Base-by-base conservation (phyloP, 208 protist genomes). In the Trypanosoma congolense region DNA sequence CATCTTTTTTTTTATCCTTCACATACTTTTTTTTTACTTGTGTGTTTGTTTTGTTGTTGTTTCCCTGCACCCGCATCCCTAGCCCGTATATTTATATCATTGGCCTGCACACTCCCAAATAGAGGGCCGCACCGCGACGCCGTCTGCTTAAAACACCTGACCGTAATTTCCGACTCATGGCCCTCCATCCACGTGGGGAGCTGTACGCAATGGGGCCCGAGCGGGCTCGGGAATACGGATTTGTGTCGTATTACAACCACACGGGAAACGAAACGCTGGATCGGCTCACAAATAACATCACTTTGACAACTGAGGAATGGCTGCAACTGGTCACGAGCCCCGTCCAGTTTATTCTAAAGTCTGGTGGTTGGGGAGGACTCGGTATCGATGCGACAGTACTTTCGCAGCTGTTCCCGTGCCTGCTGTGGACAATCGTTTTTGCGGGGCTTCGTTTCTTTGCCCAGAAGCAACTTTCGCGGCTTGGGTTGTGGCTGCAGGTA, bases 401-500 rank as follows among this genome's bases (percentile, higher is more conserved):
- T 3, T 38, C 40, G 12, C 24, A 48, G 14, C 51, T 83, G 30
- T 25, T 48, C 24, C 78, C 78, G 1, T 21, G 54, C 30, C 19
- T 81, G 31, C 56, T 75, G 33, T 90, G 65, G 66, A 70, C 74
- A 43, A 9, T 84, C 6, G 53, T 30, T n/a, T 70, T 90, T 49
- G 54, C 78, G 50, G 3, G 77, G 16, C 16, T 84, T n/a, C 83
- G 83, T 51, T 68, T 75, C 62, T 38, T 75, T 9, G 65, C 40
- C 16, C 66, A 57, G 30, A 50, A 70, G 31, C 65, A 70, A 14
- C 44, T 86, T n/a, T 65, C 64, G 10, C 65, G 67, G 25, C 64
- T 86, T 48, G 83, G 78, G 12, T 48, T 84, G 8, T 75, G 77
- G 50, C 60, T 83, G 61, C 75, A 72, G 18, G 73, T 87, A 12